Conservation (phyloP, 139 green algal genomes). For the Ettlia oleoabundans region DNA sequence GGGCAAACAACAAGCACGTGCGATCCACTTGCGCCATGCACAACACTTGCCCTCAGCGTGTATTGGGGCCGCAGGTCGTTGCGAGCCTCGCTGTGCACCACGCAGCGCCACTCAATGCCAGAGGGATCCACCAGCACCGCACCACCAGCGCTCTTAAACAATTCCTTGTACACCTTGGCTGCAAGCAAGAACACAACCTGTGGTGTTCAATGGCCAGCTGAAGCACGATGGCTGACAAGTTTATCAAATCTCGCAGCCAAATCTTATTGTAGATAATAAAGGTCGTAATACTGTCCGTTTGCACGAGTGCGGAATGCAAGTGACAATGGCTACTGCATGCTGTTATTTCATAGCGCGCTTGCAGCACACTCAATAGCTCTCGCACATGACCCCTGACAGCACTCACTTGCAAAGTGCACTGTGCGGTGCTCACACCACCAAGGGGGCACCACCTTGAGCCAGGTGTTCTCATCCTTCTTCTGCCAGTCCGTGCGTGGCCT, state of each 20-base stretch:
- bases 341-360: neutral
- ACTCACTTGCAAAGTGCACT: constrained; percentile 55
- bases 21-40: neutral
- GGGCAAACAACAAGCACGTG: neutral
- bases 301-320: too few species aligned
- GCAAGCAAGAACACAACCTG: neutral
- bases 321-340: neutral
- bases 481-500: constrained; percentile 51
- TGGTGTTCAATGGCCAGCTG: too few species aligned
- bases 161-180: constrained; percentile 51
- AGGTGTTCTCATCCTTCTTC: constrained; percentile 33
- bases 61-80: constrained; percentile 51
- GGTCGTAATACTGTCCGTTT: too few species aligned
- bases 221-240: too few species aligned
- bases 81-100: constrained; percentile 37
- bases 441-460: constrained; percentile 51
- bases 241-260: too few species aligned
- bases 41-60: constrained; percentile 38
- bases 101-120: constrained; percentile 26
- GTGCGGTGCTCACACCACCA: constrained; percentile 55
- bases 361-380: too few species aligned
- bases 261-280: too few species aligned
- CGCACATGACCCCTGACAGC: too few species aligned
- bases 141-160: constrained; percentile 28
- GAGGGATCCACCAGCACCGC: constrained; percentile 30